These are phyloP conservation scores for Spergularia azorica DNA, from an alignment of 179 eudicot species.

Conservation along the genomic window DNA sequence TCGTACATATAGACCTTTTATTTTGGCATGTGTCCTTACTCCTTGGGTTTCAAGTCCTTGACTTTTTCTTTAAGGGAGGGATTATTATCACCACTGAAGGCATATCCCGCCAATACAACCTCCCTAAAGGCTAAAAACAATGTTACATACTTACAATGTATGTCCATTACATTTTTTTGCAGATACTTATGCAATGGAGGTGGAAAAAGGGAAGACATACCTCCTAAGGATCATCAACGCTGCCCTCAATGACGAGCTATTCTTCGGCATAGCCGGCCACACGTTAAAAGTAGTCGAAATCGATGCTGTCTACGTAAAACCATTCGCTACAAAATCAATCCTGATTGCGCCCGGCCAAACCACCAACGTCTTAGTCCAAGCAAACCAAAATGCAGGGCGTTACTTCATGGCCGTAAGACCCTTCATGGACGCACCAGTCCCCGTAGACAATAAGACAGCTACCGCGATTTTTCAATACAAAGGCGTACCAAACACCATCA, in stretches of 20 bases:
- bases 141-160: not conserved
- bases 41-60: no score
- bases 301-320: slow-evolving; percentile 61
- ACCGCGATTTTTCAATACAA: slow-evolving; percentile 58
- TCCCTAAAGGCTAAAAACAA: no score
- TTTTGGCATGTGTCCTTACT: no score
- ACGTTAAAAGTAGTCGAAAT: slow-evolving; percentile 55
- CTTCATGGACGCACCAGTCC: slow-evolving; percentile 50
- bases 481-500: slow-evolving; percentile 45
- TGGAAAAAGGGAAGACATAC: slow-evolving; percentile 55
- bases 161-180: not conserved
- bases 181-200: slow-evolving; percentile 57
- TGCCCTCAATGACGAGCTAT: slow-evolving; percentile 61
- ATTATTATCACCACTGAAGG: no score
- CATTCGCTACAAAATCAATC: slow-evolving; percentile 43
- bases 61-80: no score
- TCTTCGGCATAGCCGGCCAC: slow-evolving; percentile 56
- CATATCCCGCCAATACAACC: no score
- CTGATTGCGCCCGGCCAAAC: slow-evolving; percentile 62
- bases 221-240: slow-evolving; percentile 54
- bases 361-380: slow-evolving; percentile 49
- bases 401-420: slow-evolving; percentile 56
- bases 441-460: slow-evolving; percentile 60
- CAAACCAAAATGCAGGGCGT: slow-evolving; percentile 42
- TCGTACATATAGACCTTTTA: no score